These are phyloP conservation scores for Exsudoporus frostii DNA, from an alignment of 768 basidiomycete genomes.

Conservation along the genomic window DNA sequence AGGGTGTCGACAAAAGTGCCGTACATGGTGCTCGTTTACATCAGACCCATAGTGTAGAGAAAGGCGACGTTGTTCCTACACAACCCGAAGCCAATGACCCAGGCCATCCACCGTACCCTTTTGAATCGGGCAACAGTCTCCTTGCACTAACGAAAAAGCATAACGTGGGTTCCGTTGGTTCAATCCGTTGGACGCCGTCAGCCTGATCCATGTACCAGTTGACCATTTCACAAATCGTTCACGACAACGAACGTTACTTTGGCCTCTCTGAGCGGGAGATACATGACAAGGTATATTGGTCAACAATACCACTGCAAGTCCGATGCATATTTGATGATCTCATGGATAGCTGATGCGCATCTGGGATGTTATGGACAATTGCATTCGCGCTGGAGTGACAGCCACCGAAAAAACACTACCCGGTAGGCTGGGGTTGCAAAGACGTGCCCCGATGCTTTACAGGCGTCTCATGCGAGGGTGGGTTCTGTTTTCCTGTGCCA, in stretches of 20 bases:
- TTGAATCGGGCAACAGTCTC: slow-evolving; percentile 72
- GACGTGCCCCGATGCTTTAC: slow-evolving; percentile 88
- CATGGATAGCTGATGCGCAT: slow-evolving; percentile 59
- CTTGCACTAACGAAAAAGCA: slow-evolving; percentile 73
- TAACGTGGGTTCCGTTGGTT: slow-evolving; percentile 55
- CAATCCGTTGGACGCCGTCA: background rate
- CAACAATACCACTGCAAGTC: background rate
- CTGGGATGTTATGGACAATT: slow-evolving; percentile 91
- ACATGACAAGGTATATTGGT: slow-evolving; percentile 54
- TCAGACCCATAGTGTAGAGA: slow-evolving; percentile 50
- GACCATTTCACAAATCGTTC: slow-evolving; percentile 91
- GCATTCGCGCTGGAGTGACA: slow-evolving; percentile 83
- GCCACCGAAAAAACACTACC: slow-evolving; percentile 77
- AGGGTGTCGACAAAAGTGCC: slow-evolving; percentile 76
- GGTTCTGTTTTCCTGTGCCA: slow-evolving; percentile 6
- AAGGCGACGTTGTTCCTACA: slow-evolving; percentile 12
- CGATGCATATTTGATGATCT: background rate
- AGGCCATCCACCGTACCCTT: slow-evolving; percentile 78
- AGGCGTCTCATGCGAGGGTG: slow-evolving; percentile 87
- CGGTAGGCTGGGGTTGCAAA: slow-evolving; percentile 73
- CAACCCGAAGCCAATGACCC: slow-evolving; percentile 26
- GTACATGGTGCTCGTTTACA: slow-evolving; percentile 81
- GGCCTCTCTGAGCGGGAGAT: slow-evolving; percentile 76
- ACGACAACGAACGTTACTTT: slow-evolving; percentile 86
- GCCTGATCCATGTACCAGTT: slow-evolving; percentile 46